Evolutionary conservation across 1,284 basidiomycete species (phyloP), one percentile per base, ranked within the genome.

Genomic region (Tilletia horrida): DNA sequence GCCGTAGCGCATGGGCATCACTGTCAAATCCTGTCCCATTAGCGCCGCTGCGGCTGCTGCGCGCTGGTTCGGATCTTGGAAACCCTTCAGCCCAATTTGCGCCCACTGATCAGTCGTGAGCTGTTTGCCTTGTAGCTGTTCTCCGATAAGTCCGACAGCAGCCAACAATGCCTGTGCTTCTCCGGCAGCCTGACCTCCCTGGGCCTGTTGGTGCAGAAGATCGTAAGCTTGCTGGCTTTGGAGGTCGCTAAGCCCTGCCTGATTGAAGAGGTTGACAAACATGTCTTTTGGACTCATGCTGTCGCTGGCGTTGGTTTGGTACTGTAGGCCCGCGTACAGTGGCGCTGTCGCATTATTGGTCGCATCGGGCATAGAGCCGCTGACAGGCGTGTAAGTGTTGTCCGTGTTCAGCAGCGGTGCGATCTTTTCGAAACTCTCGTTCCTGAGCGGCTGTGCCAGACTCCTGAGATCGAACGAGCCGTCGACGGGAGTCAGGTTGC

Each of bases 391-490:
- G 29, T 31, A 59, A 1, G 35, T 29, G 27, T 27, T 25, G 18
- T 29, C 55, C 14, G 27, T 29, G 55, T 59, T 59, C 27, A 59
- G 27, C 29, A 59, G 29, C 9, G 35, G n/a, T 4, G 27, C 31
- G 55, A 81, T 73, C 47, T 73, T 73, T 9, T 59, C 55, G n/a
- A 59, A 59, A 16, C 55, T 59, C 55, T 59, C 55, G 31, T 29
- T 59, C 29, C 55, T 11, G 27, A 59, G 27, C 25, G 55, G 55
- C 16, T 59, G 55, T 9, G 55, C 55, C 11, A 59, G 55, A 21
- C 55, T 59, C 18, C 55, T 31, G 27, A 13, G 55, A 40, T 59
- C 55, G 27, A 59, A 59, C 7, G 27, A 31, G 14, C 55, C 55
- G 31, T 59, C 55, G 27, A 59, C 27, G 4, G 55, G 55, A 13